Base-by-base conservation (phyloP, 2,329 filamentous ascomycete species). In the Cytospora paraplurivora region DNA sequence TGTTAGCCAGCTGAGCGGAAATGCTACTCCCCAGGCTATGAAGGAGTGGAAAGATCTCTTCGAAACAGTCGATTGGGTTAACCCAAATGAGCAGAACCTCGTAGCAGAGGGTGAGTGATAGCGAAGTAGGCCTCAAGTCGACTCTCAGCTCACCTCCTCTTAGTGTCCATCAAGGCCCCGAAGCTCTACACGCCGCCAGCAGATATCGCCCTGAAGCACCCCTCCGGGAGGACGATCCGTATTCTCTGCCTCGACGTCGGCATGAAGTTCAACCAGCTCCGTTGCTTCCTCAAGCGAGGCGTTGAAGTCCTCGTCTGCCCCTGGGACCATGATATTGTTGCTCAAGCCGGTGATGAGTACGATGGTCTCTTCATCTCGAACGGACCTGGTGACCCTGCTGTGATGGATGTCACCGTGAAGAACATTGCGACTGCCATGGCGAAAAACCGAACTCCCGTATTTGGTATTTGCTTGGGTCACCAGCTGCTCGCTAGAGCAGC, bases 341-440 rank as follows among this genome's bases (percentile, higher is more conserved):
- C 82, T 62, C 85, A 92, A 62, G 88, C 88, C 60, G 89, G 88
- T 64, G 90, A 91, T 68, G 87, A 96, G 69, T 98, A 97, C 74
- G 95, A 99, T 76, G 95, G 95, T 75, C 86, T 99, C 55, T 99
- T 99, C 82, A 88, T 99, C 70, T 98, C 94, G 68, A 99, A 99
- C 82, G 95, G 95, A 70, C 95, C 95, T 52, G 95, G 95, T 80
- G 93, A 99, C 76, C 95, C 95, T 62, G 89, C 94, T 7, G 90
- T 92, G 72, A 87, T 99, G 78, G 84, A 89, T 37, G 79, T 81
- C 62, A 97, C 94, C 7, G 87, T 96, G 63, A 85, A 89, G 75
- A 89, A 96, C 77, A 90, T 99, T 71, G 78, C 87, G 66, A 81
- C 85, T 62, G 90, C 91, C 35, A 84, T 97, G 76, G 81, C 89